Percentiles rank a stretch among this genome's conserved stretches.
phyloP scores from a whole-genome alignment of 1,284 basidiomycete species.

The Ganoderma multipileum region DNA sequence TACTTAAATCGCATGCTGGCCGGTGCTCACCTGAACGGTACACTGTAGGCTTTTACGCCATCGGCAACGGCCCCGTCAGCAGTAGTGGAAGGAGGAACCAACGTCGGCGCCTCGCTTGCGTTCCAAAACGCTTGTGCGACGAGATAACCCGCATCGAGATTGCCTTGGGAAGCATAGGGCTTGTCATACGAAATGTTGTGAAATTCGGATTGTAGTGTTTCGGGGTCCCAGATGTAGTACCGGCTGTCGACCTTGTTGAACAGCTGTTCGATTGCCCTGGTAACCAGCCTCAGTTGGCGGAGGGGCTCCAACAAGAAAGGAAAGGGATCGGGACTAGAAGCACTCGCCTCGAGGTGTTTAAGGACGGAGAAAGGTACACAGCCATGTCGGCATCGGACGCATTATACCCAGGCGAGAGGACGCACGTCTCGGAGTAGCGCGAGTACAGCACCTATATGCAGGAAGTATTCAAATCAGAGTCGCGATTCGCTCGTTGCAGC shows the following conservation, averaged over 20 bases:
- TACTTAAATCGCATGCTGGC: neutral
- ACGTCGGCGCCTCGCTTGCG: neutral
- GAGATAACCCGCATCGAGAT: neutral
- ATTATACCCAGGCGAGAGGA: neutral
- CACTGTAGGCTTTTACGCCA: neutral
- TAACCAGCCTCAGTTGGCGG: neutral
- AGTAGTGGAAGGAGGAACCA: neutral
- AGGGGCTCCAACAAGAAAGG: neutral
- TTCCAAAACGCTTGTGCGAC: neutral
- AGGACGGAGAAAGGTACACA: neutral
- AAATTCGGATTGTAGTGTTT: neutral
- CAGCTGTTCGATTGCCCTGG: neutral
- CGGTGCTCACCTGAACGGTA: neutral
- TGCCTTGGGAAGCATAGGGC: neutral
- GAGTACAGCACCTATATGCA: neutral
- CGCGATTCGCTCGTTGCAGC: neutral
- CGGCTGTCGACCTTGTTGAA: neutral
- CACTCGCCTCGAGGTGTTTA: neutral
- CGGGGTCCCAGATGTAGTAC: neutral
- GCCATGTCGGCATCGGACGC: neutral
- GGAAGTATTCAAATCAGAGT: neutral
- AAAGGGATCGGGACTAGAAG: neutral
- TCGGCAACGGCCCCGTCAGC: neutral
- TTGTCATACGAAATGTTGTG: neutral
- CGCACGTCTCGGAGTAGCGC: neutral